A percentile compares a stretch with the other conserved stretches of the same genome.
phyloP scores from a whole-genome alignment of 305 asterid species.

The Euphrasia arctica region DNA sequence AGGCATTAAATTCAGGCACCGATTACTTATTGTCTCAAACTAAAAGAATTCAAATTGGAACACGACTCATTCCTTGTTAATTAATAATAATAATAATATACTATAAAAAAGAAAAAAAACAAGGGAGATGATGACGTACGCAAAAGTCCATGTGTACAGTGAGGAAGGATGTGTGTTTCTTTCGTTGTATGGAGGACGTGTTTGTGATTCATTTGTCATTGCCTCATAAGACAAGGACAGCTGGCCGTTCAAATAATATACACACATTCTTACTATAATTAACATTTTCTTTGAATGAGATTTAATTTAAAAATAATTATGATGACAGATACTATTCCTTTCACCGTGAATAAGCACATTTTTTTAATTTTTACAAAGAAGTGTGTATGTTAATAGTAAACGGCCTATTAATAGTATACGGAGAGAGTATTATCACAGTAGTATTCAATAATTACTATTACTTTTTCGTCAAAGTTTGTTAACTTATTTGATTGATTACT shows the following conservation, averaged over 20 bases:
- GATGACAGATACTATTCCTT: too few relatives aligned
- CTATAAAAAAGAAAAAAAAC: not conserved
- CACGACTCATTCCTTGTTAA: not conserved
- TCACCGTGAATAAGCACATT: too few relatives aligned
- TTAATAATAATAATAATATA: not conserved
- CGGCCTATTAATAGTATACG: too few relatives aligned
- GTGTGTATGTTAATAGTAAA: too few relatives aligned
- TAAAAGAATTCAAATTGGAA: not conserved
- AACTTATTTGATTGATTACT: too few relatives aligned
- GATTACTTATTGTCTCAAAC: too few relatives aligned
- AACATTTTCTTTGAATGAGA: too few relatives aligned
- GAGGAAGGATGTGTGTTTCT: slow-evolving; percentile 18
- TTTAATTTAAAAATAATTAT: too few relatives aligned
- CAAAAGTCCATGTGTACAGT: slow-evolving; percentile 30
- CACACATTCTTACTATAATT: not conserved
- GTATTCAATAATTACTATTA: too few relatives aligned
- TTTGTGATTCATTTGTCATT: slow-evolving; percentile 30
- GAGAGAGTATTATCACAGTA: too few relatives aligned
- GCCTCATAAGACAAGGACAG: slow-evolving; percentile 32
- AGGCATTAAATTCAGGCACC: not conserved
- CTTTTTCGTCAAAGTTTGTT: too few relatives aligned
- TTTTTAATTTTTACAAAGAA: too few relatives aligned
- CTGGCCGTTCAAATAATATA: slow-evolving; percentile 27
- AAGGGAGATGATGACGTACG: slow-evolving; percentile 20
- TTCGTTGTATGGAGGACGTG: slow-evolving; percentile 30